Conservation (phyloP, 2,329 filamentous ascomycete species). For the Cladophialophora chaetospira region DNA sequence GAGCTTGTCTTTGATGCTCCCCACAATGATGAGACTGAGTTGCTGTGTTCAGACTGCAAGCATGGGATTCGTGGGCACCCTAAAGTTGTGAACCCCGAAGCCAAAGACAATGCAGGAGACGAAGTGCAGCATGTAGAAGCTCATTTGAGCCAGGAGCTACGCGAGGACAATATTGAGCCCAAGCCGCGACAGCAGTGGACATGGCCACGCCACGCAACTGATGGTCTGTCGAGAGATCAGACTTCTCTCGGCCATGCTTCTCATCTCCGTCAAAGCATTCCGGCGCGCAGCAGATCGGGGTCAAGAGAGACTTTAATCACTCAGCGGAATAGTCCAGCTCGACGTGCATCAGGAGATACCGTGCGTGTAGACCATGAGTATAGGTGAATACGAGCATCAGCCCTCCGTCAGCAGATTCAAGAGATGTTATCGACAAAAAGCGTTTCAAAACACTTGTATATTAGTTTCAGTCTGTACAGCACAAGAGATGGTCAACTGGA, state of each 20-base stretch:
- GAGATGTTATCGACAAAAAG: no score
- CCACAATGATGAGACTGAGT: background rate
- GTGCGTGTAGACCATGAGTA: conserved; percentile 4
- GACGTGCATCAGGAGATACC: background rate
- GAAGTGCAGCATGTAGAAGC: background rate
- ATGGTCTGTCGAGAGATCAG: background rate
- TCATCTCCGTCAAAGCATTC: background rate
- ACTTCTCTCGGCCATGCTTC: background rate
- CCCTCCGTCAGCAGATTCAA: no score
- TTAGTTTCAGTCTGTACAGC: no score
- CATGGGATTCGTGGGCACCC: background rate
- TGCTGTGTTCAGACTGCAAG: background rate
- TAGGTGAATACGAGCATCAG: no score
- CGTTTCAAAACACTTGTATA: no score
- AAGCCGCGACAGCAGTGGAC: background rate
- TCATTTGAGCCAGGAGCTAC: background rate
- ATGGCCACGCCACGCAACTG: background rate
- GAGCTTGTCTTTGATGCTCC: conserved; percentile 16
- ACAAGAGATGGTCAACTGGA: no score
- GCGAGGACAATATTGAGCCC: background rate
- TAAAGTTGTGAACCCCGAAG: background rate
- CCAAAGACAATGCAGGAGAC: background rate
- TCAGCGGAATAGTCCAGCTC: background rate
- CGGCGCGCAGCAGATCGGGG: background rate
- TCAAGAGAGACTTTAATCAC: background rate